Percentiles rank a stretch among this genome's conserved stretches.
These are phyloP conservation scores for Cryphonectria nitschkei DNA, from an alignment of 2,329 filamentous ascomycete genomes.

Conservation along the genomic window DNA sequence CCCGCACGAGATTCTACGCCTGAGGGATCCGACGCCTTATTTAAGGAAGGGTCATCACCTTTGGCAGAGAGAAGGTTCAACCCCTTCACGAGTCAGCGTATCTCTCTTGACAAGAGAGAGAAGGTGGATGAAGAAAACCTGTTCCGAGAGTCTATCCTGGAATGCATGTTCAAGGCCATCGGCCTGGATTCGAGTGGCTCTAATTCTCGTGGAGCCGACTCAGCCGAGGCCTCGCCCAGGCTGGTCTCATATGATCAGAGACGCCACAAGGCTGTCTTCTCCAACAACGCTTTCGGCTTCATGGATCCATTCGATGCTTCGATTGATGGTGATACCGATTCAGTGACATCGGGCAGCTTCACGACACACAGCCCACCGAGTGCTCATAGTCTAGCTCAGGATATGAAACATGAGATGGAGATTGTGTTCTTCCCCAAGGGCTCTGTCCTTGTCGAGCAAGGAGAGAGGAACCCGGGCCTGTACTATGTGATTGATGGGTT, in stretches of 20 bases:
- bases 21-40: constrained; percentile 37
- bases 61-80: constrained; percentile 56
- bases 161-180: constrained; percentile 94
- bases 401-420: constrained; percentile 89
- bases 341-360: constrained; percentile 72
- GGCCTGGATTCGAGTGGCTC: constrained; percentile 74
- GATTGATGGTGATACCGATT: constrained; percentile 84
- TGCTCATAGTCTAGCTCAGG: constrained; percentile 69
- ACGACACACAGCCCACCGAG: constrained; percentile 65
- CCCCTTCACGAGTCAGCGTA: constrained; percentile 59
- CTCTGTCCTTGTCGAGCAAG: constrained; percentile 92
- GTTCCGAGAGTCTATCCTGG: constrained; percentile 87
- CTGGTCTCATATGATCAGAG: constrained; percentile 83
- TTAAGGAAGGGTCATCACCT: constrained; percentile 47
- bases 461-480: constrained; percentile 91
- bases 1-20: constrained; percentile 34
- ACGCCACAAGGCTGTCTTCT: constrained; percentile 78
- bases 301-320: constrained; percentile 83
- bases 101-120: constrained; percentile 71
- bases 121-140: constrained; percentile 84
- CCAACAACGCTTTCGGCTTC: constrained; percentile 83
- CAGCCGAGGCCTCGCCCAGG: constrained; percentile 82
- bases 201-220: constrained; percentile 68
- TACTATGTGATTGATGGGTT: constrained; percentile 99
- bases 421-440: constrained; percentile 97